A percentile compares a stretch with the other conserved stretches of the same genome.
These are phyloP conservation scores for Ogataea haglerorum DNA, from an alignment of 805 yeast species.

Conservation along the genomic window DNA sequence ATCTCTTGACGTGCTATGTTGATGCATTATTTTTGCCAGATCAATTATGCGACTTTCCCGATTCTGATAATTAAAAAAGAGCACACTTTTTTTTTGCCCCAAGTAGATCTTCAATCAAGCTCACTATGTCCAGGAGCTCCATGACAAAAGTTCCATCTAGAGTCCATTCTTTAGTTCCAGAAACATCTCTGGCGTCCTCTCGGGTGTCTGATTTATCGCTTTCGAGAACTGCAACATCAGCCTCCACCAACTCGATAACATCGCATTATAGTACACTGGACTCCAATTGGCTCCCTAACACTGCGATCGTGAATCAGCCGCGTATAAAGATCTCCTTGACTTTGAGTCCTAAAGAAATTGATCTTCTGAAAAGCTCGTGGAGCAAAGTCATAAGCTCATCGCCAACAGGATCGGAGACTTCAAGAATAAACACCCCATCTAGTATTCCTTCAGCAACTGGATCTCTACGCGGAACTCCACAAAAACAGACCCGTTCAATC, in stretches of 20 bases:
- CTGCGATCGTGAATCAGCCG: slow-evolving; percentile 27
- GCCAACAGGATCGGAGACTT: slow-evolving; percentile 1
- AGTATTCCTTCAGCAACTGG: not conserved
- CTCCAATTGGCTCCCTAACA: slow-evolving; percentile 33
- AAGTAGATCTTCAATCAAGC: not conserved
- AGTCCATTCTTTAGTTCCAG: slow-evolving; percentile 3
- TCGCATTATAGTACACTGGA: slow-evolving; percentile 30
- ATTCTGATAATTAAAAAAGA: not conserved
- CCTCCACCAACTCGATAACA: slow-evolving; percentile 14
- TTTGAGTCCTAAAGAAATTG: slow-evolving; percentile 39
- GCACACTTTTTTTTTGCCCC: slow-evolving; percentile 1
- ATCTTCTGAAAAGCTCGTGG: slow-evolving; percentile 46
- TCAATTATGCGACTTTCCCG: not conserved
- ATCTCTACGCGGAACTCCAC: slow-evolving; percentile 2
- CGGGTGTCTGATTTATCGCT: slow-evolving; percentile 12
- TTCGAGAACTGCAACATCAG: slow-evolving; percentile 16
- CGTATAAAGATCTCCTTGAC: slow-evolving; percentile 24
- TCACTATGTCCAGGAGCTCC: not conserved
- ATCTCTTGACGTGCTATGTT: too few species aligned
- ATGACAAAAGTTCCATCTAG: not conserved
- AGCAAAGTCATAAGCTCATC: slow-evolving; percentile 32
- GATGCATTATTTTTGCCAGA: too few species aligned
- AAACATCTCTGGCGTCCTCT: slow-evolving; percentile 2
- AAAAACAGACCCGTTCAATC: not conserved
- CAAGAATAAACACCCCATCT: not conserved